Conservation (phyloP, 75 land plant genomes). For the Chamaecyparis obtusa region DNA sequence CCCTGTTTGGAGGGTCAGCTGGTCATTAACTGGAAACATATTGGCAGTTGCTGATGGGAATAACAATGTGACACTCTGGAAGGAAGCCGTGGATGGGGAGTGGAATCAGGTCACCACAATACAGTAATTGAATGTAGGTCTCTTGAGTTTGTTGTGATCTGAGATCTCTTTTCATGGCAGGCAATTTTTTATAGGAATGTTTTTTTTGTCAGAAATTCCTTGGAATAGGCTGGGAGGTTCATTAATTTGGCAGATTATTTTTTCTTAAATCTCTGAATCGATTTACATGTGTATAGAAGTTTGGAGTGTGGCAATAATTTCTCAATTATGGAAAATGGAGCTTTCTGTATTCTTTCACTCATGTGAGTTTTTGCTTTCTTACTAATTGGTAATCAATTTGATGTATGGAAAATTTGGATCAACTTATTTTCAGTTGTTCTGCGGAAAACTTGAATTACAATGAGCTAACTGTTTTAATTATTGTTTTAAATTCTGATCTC, state of each 20-base stretch:
- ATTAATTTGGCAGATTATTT: too few species aligned
- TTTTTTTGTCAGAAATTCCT: too few species aligned
- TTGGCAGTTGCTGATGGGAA: slow-evolving; percentile 69
- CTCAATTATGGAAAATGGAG: neutral
- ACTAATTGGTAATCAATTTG: neutral
- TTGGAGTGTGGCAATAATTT: neutral
- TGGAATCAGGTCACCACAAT: slow-evolving; percentile 77
- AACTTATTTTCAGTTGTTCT: neutral
- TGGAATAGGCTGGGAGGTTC: too few species aligned
- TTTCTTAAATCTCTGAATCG: neutral
- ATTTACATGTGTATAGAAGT: neutral
- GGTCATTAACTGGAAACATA: slow-evolving; percentile 80
- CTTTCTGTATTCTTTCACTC: neutral
- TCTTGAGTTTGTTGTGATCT: neutral
- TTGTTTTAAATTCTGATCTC: neutral
- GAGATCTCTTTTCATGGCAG: neutral
- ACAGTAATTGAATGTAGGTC: slow-evolving; percentile 25
- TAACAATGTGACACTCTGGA: slow-evolving; percentile 77
- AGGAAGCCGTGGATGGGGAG: slow-evolving; percentile 80
- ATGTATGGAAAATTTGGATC: neutral
- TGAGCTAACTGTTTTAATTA: neutral
- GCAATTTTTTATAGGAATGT: neutral
- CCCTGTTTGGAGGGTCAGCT: slow-evolving; percentile 76
- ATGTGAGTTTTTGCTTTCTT: neutral
- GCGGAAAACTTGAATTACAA: neutral